Evolutionary conservation across 208 protist genomes (phyloP).

Genomic region (Trichomonas tenax): DNA sequence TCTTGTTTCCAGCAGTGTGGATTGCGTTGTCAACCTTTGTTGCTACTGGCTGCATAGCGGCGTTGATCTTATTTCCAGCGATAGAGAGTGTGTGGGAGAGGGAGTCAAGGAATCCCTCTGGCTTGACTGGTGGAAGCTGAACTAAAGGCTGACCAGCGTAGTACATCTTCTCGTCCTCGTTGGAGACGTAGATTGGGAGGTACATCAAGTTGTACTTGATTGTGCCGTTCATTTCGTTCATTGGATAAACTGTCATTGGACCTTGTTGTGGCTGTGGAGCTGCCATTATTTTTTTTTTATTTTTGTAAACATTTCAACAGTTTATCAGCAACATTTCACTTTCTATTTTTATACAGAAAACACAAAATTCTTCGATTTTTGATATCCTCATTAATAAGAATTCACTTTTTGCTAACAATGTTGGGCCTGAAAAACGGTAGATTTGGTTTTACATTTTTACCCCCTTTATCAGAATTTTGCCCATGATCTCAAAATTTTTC

Average conservation of each 20-base stretch:
- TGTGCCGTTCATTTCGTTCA: not conserved
- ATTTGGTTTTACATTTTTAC: no score
- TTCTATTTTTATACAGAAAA: no score
- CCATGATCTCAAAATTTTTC: no score
- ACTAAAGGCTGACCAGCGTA: not conserved
- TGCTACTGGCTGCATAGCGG: not conserved
- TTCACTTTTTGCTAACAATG: no score
- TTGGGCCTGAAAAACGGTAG: no score
- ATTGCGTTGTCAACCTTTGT: not conserved
- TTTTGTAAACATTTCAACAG: no score
- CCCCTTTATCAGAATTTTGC: no score
- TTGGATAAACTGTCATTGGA: not conserved
- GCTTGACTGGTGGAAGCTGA: not conserved
- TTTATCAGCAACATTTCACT: no score
- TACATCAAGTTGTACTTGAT: not conserved
- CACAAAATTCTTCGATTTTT: no score
- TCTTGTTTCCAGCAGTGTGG: not conserved
- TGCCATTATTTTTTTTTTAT: not conserved
- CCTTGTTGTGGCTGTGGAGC: not conserved
- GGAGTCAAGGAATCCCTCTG: not conserved
- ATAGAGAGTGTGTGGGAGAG: not conserved
- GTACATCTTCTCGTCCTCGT: not conserved
- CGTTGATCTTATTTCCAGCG: not conserved
- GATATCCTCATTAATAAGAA: no score
- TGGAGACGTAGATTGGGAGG: not conserved